phyloP scores from a whole-genome alignment of 2,329 filamentous ascomycete species.

The Orbilia blumenaviensis region DNA sequence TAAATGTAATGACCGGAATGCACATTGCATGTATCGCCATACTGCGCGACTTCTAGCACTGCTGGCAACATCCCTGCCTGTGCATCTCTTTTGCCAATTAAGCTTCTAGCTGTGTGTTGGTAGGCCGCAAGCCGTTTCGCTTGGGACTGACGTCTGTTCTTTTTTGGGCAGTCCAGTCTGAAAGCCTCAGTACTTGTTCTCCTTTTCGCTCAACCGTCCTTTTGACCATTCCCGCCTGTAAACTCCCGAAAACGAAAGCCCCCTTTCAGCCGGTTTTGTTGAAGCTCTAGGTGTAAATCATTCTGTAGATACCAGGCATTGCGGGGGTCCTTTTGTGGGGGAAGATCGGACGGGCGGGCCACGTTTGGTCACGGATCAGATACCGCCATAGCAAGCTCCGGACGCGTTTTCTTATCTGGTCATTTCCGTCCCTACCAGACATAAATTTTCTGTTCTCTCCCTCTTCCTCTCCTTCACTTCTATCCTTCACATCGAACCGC shows the following conservation, averaged over 20 bases:
- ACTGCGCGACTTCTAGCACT: too few species aligned
- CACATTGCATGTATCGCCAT: too few species aligned
- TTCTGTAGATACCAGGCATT: background rate
- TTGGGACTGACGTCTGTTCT: constrained; percentile 43
- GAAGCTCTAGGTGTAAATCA: background rate
- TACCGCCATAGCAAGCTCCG: background rate
- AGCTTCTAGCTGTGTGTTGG: background rate
- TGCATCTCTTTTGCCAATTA: background rate
- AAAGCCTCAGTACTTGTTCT: constrained; percentile 22
- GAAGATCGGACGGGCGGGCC: background rate
- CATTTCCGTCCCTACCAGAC: background rate
- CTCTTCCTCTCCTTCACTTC: background rate
- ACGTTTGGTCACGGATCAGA: background rate
- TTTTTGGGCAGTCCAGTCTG: constrained; percentile 26
- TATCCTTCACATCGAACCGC: background rate
- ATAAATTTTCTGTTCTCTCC: background rate
- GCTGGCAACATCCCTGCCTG: constrained; percentile 12
- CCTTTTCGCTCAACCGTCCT: background rate
- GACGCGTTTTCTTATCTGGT: constrained; percentile 9
- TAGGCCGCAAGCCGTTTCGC: constrained; percentile 3
- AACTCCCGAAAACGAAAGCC: constrained; percentile 22
- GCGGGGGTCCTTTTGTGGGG: background rate
- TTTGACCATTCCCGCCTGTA: background rate
- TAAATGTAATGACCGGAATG: too few species aligned
- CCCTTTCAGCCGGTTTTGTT: background rate